These are phyloP conservation scores for Aphanocladium album DNA, from an alignment of 2,329 filamentous ascomycete genomes.

Conservation along the genomic window DNA sequence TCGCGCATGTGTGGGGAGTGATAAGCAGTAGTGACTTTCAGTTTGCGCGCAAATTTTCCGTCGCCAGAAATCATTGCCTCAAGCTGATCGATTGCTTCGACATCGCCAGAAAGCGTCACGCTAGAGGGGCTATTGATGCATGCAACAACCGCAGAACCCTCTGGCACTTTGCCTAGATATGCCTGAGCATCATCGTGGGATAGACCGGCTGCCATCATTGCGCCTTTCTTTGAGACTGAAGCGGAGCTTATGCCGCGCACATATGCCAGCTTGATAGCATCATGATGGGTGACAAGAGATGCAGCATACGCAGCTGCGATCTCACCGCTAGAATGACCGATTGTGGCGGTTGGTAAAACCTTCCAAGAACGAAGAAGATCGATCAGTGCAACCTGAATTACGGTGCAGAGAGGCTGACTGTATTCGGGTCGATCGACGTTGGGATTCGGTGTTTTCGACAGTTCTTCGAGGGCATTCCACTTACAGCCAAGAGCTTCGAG, in stretches of 20 bases:
- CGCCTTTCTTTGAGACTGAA: slow-evolving; percentile 5
- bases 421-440: neutral
- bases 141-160: slow-evolving; percentile 21
- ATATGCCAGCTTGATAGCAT: slow-evolving; percentile 25
- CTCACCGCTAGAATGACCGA: slow-evolving; percentile 32
- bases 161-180: neutral
- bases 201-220: slow-evolving; percentile 25
- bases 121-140: slow-evolving; percentile 28
- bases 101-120: slow-evolving; percentile 28
- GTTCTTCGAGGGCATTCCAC: slow-evolving; percentile 7
- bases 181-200: neutral
- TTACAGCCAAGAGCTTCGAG: neutral
- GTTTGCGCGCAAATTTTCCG: slow-evolving; percentile 17
- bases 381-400: slow-evolving; percentile 34
- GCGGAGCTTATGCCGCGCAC: slow-evolving; percentile 2
- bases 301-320: slow-evolving; percentile 29
- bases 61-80: slow-evolving; percentile 3
- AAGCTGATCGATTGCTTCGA: slow-evolving; percentile 20
- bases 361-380: slow-evolving; percentile 25
- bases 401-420: slow-evolving; percentile 34
- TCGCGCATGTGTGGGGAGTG: slow-evolving; percentile 27
- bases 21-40: slow-evolving; percentile 27
- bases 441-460: neutral
- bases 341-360: slow-evolving; percentile 20
- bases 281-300: slow-evolving; percentile 7